Evolutionary conservation across 176 grass and related monocot species (phyloP).

Genomic region (Aegilops umbellulata): DNA sequence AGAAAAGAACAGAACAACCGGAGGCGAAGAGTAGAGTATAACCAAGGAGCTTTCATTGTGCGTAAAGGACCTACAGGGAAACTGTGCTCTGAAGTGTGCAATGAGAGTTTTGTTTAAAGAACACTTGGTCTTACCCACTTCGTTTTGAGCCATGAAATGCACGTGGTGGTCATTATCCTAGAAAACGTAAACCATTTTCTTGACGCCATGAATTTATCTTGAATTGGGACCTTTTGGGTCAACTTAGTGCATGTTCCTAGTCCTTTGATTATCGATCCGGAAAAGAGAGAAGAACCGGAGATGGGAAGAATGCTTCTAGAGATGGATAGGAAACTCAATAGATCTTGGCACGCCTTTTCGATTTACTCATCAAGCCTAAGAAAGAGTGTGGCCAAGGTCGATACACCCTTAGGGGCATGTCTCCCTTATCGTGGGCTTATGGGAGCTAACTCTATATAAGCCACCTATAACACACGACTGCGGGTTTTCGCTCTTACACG

Average conservation of each 20-base stretch:
- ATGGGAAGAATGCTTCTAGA: not conserved
- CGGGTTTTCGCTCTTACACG: too few relatives aligned
- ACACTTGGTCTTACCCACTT: not conserved
- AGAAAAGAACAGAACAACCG: too few relatives aligned
- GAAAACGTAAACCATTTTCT: too few relatives aligned
- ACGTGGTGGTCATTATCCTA: too few relatives aligned
- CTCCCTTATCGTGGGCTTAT: too few relatives aligned
- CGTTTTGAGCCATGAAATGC: not conserved
- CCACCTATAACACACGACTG: too few relatives aligned
- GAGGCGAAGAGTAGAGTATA: not conserved
- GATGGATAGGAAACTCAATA: too few relatives aligned
- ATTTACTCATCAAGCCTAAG: too few relatives aligned
- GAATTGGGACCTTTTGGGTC: not conserved
- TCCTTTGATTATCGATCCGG: not conserved
- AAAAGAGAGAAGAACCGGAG: not conserved
- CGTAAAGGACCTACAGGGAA: not conserved
- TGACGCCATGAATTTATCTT: not conserved
- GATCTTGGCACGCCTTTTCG: too few relatives aligned
- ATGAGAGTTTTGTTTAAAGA: not conserved
- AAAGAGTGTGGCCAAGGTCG: too few relatives aligned
- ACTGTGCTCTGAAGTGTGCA: not conserved
- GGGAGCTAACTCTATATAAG: too few relatives aligned
- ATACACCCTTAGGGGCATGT: too few relatives aligned
- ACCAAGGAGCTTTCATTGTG: not conserved
- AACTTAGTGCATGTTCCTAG: not conserved